Percentiles rank a stretch among this genome's conserved stretches.
phyloP scores from a whole-genome alignment of 169 alveolate species.

The Plasmodium adleri region DNA sequence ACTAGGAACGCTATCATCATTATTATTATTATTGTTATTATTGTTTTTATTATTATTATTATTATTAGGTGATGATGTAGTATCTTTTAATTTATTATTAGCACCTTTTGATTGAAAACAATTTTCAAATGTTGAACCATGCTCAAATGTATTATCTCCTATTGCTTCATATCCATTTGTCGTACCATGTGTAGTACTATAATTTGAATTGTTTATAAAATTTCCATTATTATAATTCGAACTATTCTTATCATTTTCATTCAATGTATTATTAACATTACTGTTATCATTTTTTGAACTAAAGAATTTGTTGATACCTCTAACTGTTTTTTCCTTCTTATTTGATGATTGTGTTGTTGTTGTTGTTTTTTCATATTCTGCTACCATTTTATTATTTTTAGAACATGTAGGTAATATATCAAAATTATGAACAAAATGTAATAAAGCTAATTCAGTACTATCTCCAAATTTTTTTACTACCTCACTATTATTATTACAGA shows the following conservation, averaged over 20 bases:
- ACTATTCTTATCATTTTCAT: not conserved
- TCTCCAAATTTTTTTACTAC: conserved; percentile 72
- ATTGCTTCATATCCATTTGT: not conserved
- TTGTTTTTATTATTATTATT: not conserved
- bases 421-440: conserved; percentile 66
- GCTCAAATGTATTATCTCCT: not conserved
- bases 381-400: conserved; percentile 47
- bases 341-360: not conserved
- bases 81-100: not conserved
- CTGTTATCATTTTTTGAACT: not conserved
- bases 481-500: conserved; percentile 35
- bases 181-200: not conserved
- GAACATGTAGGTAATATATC: conserved; percentile 12
- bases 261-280: not conserved
- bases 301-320: no score
- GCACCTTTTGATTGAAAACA: not conserved
- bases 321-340: no score
- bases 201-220: no score
- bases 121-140: not conserved
- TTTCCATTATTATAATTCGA: not conserved
- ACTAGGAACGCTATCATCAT: conserved; percentile 13
- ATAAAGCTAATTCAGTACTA: conserved; percentile 73
- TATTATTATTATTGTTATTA: not conserved
- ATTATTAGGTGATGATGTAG: not conserved
- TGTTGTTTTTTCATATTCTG: conserved; percentile 51